Conservation (phyloP, 371 early-diverging fungal species). For the Nematocida sp. region DNA sequence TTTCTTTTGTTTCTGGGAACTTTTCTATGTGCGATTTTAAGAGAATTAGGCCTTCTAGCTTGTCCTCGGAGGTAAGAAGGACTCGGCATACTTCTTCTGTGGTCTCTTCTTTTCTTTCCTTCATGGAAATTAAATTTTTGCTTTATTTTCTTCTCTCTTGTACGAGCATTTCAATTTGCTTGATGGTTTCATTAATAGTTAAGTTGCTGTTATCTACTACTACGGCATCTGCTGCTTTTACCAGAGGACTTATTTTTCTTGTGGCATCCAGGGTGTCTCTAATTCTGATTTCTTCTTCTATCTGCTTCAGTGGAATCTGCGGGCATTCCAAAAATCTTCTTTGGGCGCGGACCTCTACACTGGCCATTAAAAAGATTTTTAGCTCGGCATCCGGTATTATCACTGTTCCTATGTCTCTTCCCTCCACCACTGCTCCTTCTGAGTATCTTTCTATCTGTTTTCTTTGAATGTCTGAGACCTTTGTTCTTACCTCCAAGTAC, state of each 20-base stretch:
- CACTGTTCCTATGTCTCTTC: conserved; percentile 81
- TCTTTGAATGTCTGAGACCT: conserved; percentile 71
- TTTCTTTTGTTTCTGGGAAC: neutral
- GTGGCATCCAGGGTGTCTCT: conserved; percentile 75
- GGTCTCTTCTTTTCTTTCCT: neutral
- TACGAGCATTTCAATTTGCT: conserved; percentile 67
- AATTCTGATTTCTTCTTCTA: conserved; percentile 59
- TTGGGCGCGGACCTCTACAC: conserved; percentile 72
- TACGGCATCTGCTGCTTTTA: conserved; percentile 74
- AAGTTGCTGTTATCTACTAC: conserved; percentile 74
- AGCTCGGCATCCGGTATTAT: conserved; percentile 80
- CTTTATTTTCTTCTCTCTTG: conserved; percentile 63
- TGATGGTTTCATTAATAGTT: conserved; percentile 73
- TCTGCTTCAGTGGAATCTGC: conserved; percentile 31
- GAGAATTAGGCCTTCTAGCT: neutral
- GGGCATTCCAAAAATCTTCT: conserved; percentile 67
- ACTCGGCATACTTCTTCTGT: neutral
- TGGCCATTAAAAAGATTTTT: conserved; percentile 78
- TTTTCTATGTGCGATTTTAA: neutral
- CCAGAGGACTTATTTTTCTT: conserved; percentile 73
- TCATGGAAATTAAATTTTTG: neutral
- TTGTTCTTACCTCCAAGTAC: conserved; percentile 69
- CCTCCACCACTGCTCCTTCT: conserved; percentile 79
- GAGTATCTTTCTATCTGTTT: conserved; percentile 63
- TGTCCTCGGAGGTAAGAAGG: conserved; percentile 7